Conservation (phyloP, 2,329 filamentous ascomycete genomes). For the Pseudocercospora fuligena region DNA sequence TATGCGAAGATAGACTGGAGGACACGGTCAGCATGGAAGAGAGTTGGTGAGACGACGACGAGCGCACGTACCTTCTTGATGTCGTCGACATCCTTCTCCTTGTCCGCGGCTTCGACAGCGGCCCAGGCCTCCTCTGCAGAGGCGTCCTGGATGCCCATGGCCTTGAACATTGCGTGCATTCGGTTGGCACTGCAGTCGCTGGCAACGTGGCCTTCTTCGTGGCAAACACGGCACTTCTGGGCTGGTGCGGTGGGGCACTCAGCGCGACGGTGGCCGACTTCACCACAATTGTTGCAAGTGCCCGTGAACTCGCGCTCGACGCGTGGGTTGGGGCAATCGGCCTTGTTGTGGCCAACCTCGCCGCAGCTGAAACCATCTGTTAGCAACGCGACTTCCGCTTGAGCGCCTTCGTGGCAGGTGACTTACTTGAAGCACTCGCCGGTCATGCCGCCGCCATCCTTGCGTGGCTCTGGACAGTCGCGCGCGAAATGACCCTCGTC, state of each 20-base stretch:
- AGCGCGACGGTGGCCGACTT: conserved; percentile 60
- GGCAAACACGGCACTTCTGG: conserved; percentile 64
- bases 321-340: conserved; percentile 63
- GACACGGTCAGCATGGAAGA: conserved; percentile 12
- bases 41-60: background rate
- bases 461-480: conserved; percentile 48
- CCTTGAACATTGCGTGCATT: conserved; percentile 60
- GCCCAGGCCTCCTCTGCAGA: conserved; percentile 63
- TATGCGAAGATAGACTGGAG: conserved; percentile 54
- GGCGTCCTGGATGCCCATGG: conserved; percentile 41
- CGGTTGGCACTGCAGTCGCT: conserved; percentile 64
- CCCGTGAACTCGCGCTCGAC: conserved; percentile 59
- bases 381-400: conserved; percentile 40
- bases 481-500: conserved; percentile 53
- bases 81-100: conserved; percentile 64
- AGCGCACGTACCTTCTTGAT: conserved; percentile 58
- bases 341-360: conserved; percentile 61
- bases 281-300: conserved; percentile 63
- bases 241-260: conserved; percentile 68
- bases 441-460: conserved; percentile 43
- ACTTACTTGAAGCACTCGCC: conserved; percentile 62
- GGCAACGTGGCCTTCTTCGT: conserved; percentile 61
- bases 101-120: conserved; percentile 58
- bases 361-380: conserved; percentile 14
- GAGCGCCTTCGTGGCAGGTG: background rate